Evolutionary conservation across 2,329 filamentous ascomycete genomes (phyloP).

Genomic region (Sclerotinia nivalis): DNA sequence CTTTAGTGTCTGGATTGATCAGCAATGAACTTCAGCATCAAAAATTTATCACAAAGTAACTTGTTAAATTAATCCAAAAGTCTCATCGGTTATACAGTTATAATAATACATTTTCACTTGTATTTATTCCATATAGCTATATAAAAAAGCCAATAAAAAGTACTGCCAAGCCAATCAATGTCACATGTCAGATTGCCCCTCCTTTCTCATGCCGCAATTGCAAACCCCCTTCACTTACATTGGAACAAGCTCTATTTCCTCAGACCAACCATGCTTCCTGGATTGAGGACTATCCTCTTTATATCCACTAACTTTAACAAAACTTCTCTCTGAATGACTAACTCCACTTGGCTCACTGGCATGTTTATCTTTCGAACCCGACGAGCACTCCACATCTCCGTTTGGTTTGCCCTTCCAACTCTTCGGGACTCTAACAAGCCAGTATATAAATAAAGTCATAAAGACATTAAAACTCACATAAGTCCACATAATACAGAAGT

Average conservation of each 20-base stretch:
- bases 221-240: neutral
- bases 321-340: constrained; percentile 7
- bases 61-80: neutral
- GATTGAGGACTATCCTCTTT: constrained; percentile 1
- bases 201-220: constrained; percentile 2
- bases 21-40: neutral
- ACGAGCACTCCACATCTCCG: neutral
- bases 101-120: neutral
- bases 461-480: constrained; percentile 55
- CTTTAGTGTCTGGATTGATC: neutral
- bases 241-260: constrained; percentile 15
- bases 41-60: neutral
- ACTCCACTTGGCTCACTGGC: neutral
- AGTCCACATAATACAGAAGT: constrained; percentile 54
- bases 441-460: constrained; percentile 56
- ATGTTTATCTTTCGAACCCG: neutral
- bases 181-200: neutral
- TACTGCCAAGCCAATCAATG: neutral
- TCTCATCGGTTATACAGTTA: neutral
- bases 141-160: neutral
- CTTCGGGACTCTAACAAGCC: constrained; percentile 50
- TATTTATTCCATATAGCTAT: neutral
- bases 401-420: constrained; percentile 24
- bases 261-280: neutral
- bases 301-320: neutral